Conservation (phyloP, 192 early-diverging fungal species). For the Gigaspora rosea region DNA sequence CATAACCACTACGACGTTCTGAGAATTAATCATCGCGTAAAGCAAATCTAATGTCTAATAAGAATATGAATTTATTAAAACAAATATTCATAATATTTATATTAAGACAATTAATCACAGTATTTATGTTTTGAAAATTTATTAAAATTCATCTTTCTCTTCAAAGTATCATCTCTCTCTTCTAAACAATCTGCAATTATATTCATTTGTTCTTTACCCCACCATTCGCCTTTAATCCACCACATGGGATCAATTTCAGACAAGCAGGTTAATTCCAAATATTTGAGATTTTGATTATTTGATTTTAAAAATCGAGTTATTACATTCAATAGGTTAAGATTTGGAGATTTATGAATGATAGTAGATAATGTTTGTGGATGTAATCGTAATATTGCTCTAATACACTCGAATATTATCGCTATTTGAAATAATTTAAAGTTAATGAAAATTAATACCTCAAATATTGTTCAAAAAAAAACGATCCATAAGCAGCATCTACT, state of each 20-base stretch:
- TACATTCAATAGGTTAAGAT: conserved; percentile 37
- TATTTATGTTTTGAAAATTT: not conserved
- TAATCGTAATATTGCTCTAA: conserved; percentile 18
- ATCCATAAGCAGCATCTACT: conserved; percentile 48
- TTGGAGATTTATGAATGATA: not conserved
- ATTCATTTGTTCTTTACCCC: conserved; percentile 29
- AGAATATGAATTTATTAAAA: not conserved
- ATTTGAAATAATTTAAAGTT: not conserved
- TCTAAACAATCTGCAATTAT: conserved; percentile 29
- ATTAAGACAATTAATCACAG: not conserved
- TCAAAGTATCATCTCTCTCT: conserved; percentile 31
- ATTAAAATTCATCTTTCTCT: conserved; percentile 3
- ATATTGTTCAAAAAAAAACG: not conserved
- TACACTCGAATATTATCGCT: conserved; percentile 45
- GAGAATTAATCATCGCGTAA: conserved; percentile 28
- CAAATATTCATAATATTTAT: not conserved
- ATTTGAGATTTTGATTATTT: conserved; percentile 53
- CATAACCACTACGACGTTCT: conserved; percentile 18
- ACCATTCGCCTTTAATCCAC: conserved; percentile 29
- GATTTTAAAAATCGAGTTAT: conserved; percentile 48
- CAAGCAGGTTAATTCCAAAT: conserved; percentile 48
- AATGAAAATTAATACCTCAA: not conserved
- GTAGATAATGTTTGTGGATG: conserved; percentile 14
- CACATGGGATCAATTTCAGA: conserved; percentile 38
- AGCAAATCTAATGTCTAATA: conserved; percentile 28